Evolutionary conservation across 140 eudicot species (phyloP).

Genomic region (Erigeron philadelphicus): DNA sequence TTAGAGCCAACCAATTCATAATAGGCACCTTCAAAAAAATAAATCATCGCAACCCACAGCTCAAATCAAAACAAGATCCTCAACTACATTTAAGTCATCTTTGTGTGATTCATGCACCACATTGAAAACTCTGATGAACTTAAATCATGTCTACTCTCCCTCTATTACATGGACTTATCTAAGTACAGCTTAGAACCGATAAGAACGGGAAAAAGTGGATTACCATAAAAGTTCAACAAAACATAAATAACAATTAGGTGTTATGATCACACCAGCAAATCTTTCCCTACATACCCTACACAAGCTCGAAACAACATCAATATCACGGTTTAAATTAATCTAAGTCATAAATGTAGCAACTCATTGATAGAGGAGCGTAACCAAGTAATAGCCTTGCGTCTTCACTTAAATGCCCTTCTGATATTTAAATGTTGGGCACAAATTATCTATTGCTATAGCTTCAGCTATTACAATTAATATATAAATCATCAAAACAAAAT

Average conservation of each 20-base stretch:
- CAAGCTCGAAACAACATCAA: not conserved
- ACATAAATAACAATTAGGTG: not conserved
- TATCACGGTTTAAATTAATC: not conserved
- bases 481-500: not conserved
- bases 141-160: not conserved
- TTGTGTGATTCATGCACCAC: not conserved
- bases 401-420: not conserved
- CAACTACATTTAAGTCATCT: not conserved
- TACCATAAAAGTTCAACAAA: not conserved
- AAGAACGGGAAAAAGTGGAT: not conserved
- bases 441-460: not conserved
- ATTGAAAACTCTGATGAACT: not conserved
- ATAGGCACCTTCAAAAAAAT: constrained; percentile 65
- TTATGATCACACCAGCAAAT: not conserved
- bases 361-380: not conserved
- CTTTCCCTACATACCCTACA: not conserved
- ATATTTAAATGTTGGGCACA: not conserved
- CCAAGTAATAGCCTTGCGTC: not conserved
- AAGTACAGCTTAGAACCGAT: not conserved
- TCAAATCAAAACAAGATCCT: constrained; percentile 12
- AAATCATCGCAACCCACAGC: constrained; percentile 41
- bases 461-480: not conserved
- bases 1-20: constrained; percentile 92
- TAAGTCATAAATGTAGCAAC: not conserved
- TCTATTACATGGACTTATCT: not conserved